phyloP scores from a whole-genome alignment of 2,329 filamentous ascomycete species.

The Botrytis medusae region DNA sequence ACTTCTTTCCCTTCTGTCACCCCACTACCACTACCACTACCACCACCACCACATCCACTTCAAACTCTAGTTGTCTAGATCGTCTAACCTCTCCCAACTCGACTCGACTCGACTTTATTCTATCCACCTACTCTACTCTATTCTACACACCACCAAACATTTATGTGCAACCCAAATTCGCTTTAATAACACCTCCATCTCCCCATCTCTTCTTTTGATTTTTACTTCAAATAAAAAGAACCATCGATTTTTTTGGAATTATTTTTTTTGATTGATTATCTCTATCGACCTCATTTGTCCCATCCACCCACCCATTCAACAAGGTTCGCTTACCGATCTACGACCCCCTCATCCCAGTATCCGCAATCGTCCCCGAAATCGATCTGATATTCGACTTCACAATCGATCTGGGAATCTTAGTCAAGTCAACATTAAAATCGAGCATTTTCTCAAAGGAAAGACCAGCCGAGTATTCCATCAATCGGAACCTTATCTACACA shows the following conservation, averaged over 20 bases:
- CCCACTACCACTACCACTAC: background rate
- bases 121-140: background rate
- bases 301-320: background rate
- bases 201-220: background rate
- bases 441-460: background rate
- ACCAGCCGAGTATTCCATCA: background rate
- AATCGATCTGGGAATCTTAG: background rate
- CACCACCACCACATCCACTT: background rate
- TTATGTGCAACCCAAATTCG: background rate
- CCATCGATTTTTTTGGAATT: background rate
- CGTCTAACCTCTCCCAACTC: background rate
- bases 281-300: background rate
- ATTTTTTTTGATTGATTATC: background rate
- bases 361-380: background rate
- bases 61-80: background rate
- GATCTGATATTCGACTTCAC: background rate
- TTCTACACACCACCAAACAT: background rate
- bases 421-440: background rate
- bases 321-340: conserved; percentile 5
- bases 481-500: background rate
- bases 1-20: background rate
- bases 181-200: background rate
- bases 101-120: background rate
- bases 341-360: conserved; percentile 1
- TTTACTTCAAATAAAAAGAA: background rate